A percentile compares a stretch with the other conserved stretches of the same genome.
These are phyloP conservation scores for Porphyrellus sp. DNA, from an alignment of 1,284 basidiomycete species.

Conservation along the genomic window DNA sequence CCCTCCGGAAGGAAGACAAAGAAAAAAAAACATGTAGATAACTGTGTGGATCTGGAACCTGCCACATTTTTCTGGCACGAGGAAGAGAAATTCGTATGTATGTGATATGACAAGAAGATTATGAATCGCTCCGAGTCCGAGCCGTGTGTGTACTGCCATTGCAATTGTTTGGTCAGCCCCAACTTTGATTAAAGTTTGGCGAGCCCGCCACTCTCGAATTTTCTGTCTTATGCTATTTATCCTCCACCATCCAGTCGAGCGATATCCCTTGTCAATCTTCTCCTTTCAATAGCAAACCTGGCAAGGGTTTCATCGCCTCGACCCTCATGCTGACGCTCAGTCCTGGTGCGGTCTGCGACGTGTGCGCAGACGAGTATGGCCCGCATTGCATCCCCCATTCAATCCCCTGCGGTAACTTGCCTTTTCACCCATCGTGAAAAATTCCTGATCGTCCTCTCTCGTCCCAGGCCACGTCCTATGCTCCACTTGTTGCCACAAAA, in stretches of 20 bases:
- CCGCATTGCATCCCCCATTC: slow-evolving; percentile 69
- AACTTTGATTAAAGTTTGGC: slow-evolving; percentile 32
- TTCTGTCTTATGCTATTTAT: slow-evolving; percentile 37
- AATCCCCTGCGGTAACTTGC: slow-evolving; percentile 67
- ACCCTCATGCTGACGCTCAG: slow-evolving; percentile 69
- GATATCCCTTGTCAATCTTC: slow-evolving; percentile 33
- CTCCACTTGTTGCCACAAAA: slow-evolving; percentile 67
- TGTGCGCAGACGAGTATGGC: slow-evolving; percentile 79
- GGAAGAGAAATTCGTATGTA: neutral
- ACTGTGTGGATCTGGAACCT: slow-evolving; percentile 13
- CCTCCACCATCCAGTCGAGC: slow-evolving; percentile 35
- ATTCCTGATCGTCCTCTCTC: slow-evolving; percentile 8
- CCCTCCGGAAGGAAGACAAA: neutral
- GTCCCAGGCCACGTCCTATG: slow-evolving; percentile 71
- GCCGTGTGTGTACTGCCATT: slow-evolving; percentile 12
- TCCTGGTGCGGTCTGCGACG: slow-evolving; percentile 78
- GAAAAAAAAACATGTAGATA: neutral
- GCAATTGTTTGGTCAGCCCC: slow-evolving; percentile 31
- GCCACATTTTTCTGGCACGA: neutral
- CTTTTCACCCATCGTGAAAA: slow-evolving; percentile 15
- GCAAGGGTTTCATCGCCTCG: slow-evolving; percentile 38
- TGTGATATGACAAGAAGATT: neutral
- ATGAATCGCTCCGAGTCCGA: slow-evolving; percentile 23
- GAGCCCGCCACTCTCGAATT: slow-evolving; percentile 6
- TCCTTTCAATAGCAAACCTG: slow-evolving; percentile 34